Conservation (phyloP, 2,329 filamentous ascomycete genomes). For the Alternaria postmessia region DNA sequence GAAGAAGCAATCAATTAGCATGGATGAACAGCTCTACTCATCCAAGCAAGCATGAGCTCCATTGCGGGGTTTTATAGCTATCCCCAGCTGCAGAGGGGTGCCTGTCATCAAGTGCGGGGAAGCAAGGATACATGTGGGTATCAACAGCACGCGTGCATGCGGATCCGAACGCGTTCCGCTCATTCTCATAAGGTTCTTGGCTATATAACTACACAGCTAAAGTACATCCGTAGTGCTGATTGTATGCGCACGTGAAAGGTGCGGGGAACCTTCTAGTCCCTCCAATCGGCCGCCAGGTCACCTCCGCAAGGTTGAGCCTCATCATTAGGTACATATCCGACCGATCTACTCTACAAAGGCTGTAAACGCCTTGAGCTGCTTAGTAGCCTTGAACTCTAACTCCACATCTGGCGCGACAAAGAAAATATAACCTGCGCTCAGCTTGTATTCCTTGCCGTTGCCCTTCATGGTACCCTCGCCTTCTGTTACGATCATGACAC, state of each 20-base stretch:
- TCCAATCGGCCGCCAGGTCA: constrained; percentile 29
- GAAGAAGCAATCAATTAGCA: neutral
- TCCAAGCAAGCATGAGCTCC: neutral
- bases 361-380: constrained; percentile 59
- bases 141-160: constrained; percentile 18
- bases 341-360: constrained; percentile 54
- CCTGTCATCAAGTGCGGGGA: constrained; percentile 36
- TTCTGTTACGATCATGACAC: constrained; percentile 68
- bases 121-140: constrained; percentile 37
- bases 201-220: neutral
- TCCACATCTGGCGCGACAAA: constrained; percentile 69
- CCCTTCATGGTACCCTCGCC: constrained; percentile 66
- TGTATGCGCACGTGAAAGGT: constrained; percentile 5
- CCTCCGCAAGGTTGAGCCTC: constrained; percentile 24
- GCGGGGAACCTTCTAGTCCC: constrained; percentile 27
- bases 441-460: constrained; percentile 60
- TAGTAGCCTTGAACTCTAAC: constrained; percentile 55
- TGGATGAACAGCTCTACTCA: neutral
- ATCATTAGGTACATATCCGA: constrained; percentile 1
- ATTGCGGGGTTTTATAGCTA: constrained; percentile 40
- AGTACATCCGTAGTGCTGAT: constrained; percentile 2
- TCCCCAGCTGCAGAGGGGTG: constrained; percentile 18
- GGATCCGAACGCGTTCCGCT: constrained; percentile 34
- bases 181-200: constrained; percentile 3
- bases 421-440: constrained; percentile 70